Evolutionary conservation across 495 filamentous ascomycete species (phyloP).

Genomic region (Xylaria longipes): DNA sequence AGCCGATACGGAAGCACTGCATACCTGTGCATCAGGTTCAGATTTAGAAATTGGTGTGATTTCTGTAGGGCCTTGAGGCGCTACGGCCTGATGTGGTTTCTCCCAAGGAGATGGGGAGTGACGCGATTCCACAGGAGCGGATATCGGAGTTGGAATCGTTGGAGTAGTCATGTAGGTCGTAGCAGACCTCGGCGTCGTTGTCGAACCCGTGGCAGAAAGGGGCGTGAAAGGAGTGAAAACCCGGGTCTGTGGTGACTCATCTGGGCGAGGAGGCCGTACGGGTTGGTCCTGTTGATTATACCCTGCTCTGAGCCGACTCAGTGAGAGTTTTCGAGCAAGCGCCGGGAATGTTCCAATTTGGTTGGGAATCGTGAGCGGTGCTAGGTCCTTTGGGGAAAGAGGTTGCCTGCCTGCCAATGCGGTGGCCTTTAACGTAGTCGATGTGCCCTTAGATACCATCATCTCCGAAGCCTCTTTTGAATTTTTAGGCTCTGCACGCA

Average conservation of each 20-base stretch:
- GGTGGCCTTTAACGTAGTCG: slow-evolving; percentile 25
- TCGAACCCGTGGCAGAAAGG: slow-evolving; percentile 48
- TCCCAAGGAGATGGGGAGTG: slow-evolving; percentile 56
- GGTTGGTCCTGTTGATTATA: slow-evolving; percentile 45
- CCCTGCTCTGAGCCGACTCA: slow-evolving; percentile 48
- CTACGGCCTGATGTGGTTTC: slow-evolving; percentile 33
- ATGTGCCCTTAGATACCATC: background rate
- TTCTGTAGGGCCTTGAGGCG: slow-evolving; percentile 34
- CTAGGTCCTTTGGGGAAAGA: slow-evolving; percentile 56
- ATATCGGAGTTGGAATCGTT: slow-evolving; percentile 54
- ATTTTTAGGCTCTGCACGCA: slow-evolving; percentile 47
- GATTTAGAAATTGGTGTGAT: slow-evolving; percentile 39
- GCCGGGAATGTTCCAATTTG: slow-evolving; percentile 44
- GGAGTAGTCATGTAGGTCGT: slow-evolving; percentile 43
- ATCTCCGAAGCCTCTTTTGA: slow-evolving; percentile 37
- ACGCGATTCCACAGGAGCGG: slow-evolving; percentile 50
- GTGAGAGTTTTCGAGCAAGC: slow-evolving; percentile 46
- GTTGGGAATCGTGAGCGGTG: slow-evolving; percentile 59
- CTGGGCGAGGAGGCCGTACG: slow-evolving; percentile 42
- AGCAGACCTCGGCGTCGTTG: slow-evolving; percentile 47
- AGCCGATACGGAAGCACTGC: slow-evolving; percentile 32
- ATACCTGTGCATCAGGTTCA: slow-evolving; percentile 42
- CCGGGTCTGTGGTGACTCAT: slow-evolving; percentile 54
- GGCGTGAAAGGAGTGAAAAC: slow-evolving; percentile 54
- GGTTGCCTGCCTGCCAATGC: slow-evolving; percentile 45